Base-by-base conservation (phyloP, 2,329 filamentous ascomycete species). In the Aspergillus sp. region DNA sequence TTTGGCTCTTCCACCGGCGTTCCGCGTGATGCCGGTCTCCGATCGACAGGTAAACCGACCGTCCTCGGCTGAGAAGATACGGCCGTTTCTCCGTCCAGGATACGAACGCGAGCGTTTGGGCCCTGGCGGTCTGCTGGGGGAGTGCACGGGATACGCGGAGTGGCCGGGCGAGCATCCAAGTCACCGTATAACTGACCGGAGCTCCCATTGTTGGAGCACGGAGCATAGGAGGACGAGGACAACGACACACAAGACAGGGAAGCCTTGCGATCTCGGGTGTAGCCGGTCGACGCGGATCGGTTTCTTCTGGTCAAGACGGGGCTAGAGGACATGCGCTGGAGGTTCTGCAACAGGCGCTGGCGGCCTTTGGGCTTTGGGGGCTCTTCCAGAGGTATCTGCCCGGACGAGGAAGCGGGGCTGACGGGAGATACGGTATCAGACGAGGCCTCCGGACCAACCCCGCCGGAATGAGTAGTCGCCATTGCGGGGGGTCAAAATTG, bases 251-350 rank as follows among this genome's bases (percentile, higher is more conserved):
- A 80, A 15, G 76, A 80, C 46, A 79, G 69, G 8, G 75, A 78
- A 3, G 68, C 76, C 64, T 68, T 86, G 12, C 67, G 66, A 40
- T 67, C 63, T 33, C 62, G 79, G 7, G 80, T 75, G 48, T 80
- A 82, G 49, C 74, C 79, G 36, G 75, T 71, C 5, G 84, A 80
- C 35, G 78, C 71, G 15, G 75, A 66, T 37, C 81, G 74, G 35
- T 76, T 72, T 33, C 78, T 58, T 36, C 74, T 73, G 25, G 72
- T 68, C 31, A 93, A 63, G 11, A 82, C 83, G 1, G 82, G 79
- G 5, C 80, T 85, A 0, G 86, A 93, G 8, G 83, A 80, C 51
- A 93, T 89, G 36, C 84, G 79, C 41, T 89, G 80, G 30, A 93
- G 70, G 19, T 79, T 76, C 41, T 78, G 77, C 12, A 93, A 66